Percentiles rank a stretch among this genome's conserved stretches.
Evolutionary conservation across 2,329 filamentous ascomycete genomes (phyloP).

Genomic region (Xylariaceae sp.): DNA sequence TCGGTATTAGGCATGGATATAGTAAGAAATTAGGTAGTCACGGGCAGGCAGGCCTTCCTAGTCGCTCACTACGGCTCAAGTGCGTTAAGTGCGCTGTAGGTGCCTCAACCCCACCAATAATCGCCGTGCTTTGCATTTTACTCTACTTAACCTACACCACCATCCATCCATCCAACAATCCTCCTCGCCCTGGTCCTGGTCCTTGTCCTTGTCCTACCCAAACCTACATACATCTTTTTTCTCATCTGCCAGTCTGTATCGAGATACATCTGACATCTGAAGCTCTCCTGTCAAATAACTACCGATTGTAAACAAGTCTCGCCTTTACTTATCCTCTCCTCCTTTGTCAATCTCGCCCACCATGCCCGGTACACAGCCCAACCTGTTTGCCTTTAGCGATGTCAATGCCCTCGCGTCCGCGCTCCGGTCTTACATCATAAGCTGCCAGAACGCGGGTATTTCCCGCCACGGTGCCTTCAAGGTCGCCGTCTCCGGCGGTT

Average conservation of each 20-base stretch:
- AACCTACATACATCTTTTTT: background rate
- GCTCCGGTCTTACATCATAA: constrained; percentile 76
- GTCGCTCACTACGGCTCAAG: background rate
- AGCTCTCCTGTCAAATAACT: no score
- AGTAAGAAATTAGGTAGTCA: no score
- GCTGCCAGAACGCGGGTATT: constrained; percentile 74
- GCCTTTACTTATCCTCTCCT: background rate
- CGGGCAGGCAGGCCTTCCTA: no score
- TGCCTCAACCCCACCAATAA: constrained; percentile 9
- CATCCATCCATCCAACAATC: background rate
- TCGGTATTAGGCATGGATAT: no score
- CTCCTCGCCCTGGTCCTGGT: background rate
- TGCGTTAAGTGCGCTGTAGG: background rate
- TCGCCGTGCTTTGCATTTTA: background rate
- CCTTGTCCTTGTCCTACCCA: background rate
- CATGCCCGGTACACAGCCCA: constrained; percentile 54
- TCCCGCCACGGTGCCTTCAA: constrained; percentile 80
- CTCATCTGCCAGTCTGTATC: background rate
- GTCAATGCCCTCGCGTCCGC: constrained; percentile 65
- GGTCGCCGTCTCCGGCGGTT: constrained; percentile 88
- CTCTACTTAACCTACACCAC: background rate
- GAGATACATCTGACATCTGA: no score
- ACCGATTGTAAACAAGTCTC: no score
- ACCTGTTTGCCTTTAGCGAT: constrained; percentile 75
- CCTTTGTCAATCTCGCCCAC: constrained; percentile 21